Base-by-base conservation (phyloP, 768 basidiomycete genomes). In the Mycena olivaceomarginata region DNA sequence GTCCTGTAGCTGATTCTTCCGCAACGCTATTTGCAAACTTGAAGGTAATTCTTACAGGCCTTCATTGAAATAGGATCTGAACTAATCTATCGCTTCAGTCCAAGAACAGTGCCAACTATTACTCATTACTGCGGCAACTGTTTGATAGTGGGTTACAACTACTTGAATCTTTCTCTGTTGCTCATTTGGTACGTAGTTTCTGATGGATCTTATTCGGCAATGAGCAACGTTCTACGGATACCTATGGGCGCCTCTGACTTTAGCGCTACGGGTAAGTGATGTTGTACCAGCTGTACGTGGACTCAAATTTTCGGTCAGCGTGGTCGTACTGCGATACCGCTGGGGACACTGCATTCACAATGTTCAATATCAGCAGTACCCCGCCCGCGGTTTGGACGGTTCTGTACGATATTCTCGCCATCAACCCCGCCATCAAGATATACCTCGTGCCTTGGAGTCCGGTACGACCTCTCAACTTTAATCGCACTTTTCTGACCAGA, bases 361-460 rank as follows among this genome's bases (percentile, higher is more conserved):
- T 80, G 18, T 91, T 92, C 82, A 84, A 85, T 74, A 83, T 90
- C 62, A 83, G 84, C 64, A 84, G 80, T 25, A 85, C 87, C 4
- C 91, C 91, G 11, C 82, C 85, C 40, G 85, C 87, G 70, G 80
- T 91, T 11, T 91, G 88, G 82, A 83, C 84, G 5, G 85, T 87
- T 1, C 81, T 92, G 41, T 82, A 73, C 15, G 91, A 92, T 77
- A 91, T 92, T 67, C 75, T 85, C 74, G 85, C 87, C 13, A 82
- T 91, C 80, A 90, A 90, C 69, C 76, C 76, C 37, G 71, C 79
- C 72, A 68, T 76, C 20, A 76, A 80, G 76, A 71, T 81, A n/a
- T 53, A 91, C 57, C 65, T 91, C 20, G 43, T 89, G n/a, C 91
- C 91, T 2, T 92, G 91, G 91, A 90, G 74, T 67, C 78, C 91